Base-by-base conservation (phyloP, 768 basidiomycete species). In the Sarcodon aspratus region DNA sequence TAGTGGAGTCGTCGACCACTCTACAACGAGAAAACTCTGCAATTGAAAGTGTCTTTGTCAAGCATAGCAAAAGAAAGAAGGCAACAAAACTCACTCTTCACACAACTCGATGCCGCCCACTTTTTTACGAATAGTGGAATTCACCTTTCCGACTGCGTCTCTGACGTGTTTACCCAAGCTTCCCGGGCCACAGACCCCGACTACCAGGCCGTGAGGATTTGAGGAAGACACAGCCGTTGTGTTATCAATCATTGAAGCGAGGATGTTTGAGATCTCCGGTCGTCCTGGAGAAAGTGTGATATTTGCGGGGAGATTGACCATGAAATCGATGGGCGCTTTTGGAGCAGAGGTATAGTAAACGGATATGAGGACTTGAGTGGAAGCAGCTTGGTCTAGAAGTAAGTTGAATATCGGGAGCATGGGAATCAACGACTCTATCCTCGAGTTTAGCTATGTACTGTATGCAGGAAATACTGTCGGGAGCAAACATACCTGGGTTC, bases 101-200 rank as follows among this genome's bases (percentile, higher is more conserved):
- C 66, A 65, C n/a, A 75, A 57, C 59, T 85, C 80, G 40, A 84
- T 68, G 1, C 82, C 82, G 3, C 82, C 80, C 13, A 80, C 76
- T 18, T 67, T 70, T 53, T 72, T 65, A 52, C 71, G 64, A 57
- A 74, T 69, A 7, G 58, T 54, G 3, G 66, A 61, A 48, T 76
- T 72, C 17, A 83, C 59, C 8, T 51, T 58, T n/a, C 66, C 66
- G 32, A 82, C 75, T 13, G 74, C 74, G 44, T 62, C 60, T 17
- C 66, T 59, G 11, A 78, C 76, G 43, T 73, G 73, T 37, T 73
- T 70, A 1, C 71, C 73, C 47, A 86, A 53, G 8, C 62, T 66
- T 3, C 57, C 54, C 1, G 84, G 83, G 1, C 83, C 83, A 60
- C 83, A 85, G 9, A 78, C 76, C 13, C 70, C 79, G 1, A 85